These are phyloP conservation scores for Globisporangium emineosum DNA, from an alignment of 352 stramenopile species.

Conservation along the genomic window DNA sequence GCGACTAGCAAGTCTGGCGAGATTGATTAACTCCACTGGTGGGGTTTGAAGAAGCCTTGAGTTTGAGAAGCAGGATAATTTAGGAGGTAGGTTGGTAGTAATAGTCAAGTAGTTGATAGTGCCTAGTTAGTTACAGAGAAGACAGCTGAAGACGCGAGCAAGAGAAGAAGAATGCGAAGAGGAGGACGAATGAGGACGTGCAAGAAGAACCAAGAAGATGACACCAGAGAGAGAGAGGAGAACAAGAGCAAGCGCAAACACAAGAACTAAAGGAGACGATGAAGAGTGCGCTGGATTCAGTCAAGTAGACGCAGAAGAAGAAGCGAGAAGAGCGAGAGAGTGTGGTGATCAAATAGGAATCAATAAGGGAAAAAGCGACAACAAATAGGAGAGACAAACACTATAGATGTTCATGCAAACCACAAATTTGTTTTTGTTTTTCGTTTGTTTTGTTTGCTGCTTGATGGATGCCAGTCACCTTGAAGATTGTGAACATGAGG, in stretches of 20 bases:
- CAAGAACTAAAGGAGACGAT: slow-evolving; percentile 6
- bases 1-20: neutral
- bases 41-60: neutral
- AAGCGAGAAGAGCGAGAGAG: slow-evolving; percentile 5
- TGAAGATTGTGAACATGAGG: neutral
- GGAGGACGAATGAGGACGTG: neutral
- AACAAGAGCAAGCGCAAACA: neutral
- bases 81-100: slow-evolving; percentile 17
- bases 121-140: slow-evolving; percentile 16
- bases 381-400: slow-evolving; percentile 3
- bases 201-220: neutral
- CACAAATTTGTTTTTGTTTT: neutral
- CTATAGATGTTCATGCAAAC: slow-evolving; percentile 14
- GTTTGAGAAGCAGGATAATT: slow-evolving; percentile 3
- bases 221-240: neutral
- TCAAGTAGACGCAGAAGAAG: slow-evolving; percentile 5
- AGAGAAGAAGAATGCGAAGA: neutral
- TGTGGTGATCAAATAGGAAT: neutral
- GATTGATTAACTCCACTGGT: neutral
- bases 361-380: neutral
- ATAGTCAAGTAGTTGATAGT: slow-evolving; percentile 19
- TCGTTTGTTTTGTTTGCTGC: neutral
- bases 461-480: neutral
- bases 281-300: slow-evolving; percentile 10
- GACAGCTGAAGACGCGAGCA: slow-evolving; percentile 9